phyloP scores from a whole-genome alignment of 1,284 basidiomycete genomes.

The Leccinum ponderosum region DNA sequence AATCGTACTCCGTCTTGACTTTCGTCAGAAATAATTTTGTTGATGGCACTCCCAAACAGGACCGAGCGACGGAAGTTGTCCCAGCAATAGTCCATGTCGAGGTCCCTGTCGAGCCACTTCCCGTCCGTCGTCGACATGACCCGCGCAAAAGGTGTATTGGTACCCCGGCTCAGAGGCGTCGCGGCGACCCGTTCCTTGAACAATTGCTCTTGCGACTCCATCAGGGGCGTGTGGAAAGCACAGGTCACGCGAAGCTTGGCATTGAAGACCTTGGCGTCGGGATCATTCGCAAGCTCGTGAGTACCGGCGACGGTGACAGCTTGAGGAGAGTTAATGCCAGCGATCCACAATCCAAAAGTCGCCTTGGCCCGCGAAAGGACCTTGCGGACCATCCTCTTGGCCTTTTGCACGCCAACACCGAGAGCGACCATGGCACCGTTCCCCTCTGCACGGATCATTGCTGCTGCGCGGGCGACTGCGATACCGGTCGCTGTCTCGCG shows the following conservation, averaged over 20 bases:
- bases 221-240: too few species aligned
- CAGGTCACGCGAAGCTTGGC: slow-evolving; percentile 22
- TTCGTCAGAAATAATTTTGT: slow-evolving; percentile 33
- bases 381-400: slow-evolving; percentile 31
- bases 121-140: slow-evolving; percentile 36
- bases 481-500: slow-evolving; percentile 33
- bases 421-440: slow-evolving; percentile 35
- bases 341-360: slow-evolving; percentile 31
- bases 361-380: slow-evolving; percentile 28
- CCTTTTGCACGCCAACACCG: slow-evolving; percentile 33
- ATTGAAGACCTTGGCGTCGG: slow-evolving; percentile 29
- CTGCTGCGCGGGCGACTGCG: slow-evolving; percentile 32
- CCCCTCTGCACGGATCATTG: slow-evolving; percentile 33
- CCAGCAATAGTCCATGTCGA: slow-evolving; percentile 30
- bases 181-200: too few species aligned
- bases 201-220: too few species aligned
- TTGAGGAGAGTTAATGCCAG: slow-evolving; percentile 34
- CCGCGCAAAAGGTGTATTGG: slow-evolving; percentile 19
- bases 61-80: slow-evolving; percentile 34
- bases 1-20: slow-evolving; percentile 26
- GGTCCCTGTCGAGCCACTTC: slow-evolving; percentile 33
- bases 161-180: slow-evolving; percentile 13
- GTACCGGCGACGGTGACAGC: slow-evolving; percentile 33
- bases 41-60: slow-evolving; percentile 32
- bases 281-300: slow-evolving; percentile 31